Conservation (phyloP, 1,284 basidiomycete species). For the Papiliotrema fonsecae region DNA sequence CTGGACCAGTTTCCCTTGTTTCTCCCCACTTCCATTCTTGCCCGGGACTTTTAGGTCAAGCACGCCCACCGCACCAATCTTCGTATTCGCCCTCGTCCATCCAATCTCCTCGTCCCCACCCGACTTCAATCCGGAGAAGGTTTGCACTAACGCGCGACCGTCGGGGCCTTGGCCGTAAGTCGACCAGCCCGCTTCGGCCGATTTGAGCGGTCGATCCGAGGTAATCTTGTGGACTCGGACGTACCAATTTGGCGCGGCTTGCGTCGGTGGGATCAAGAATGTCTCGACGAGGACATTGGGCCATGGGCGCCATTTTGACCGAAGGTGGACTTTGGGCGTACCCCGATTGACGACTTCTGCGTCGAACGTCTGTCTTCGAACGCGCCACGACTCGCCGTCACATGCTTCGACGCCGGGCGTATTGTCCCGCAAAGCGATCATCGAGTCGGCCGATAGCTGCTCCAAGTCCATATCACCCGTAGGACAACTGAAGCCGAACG, state of each 20-base stretch:
- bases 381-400: constrained; percentile 64
- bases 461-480: constrained; percentile 64
- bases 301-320: constrained; percentile 70
- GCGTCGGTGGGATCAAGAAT: constrained; percentile 63
- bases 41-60: constrained; percentile 53
- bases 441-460: constrained; percentile 64
- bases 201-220: constrained; percentile 53
- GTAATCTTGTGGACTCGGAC: constrained; percentile 62
- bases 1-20: constrained; percentile 55
- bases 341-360: constrained; percentile 56
- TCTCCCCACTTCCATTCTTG: constrained; percentile 4
- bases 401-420: constrained; percentile 46
- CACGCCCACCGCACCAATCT: constrained; percentile 61
- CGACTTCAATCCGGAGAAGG: constrained; percentile 38
- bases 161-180: constrained; percentile 64
- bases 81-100: constrained; percentile 56
- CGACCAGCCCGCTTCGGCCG: constrained; percentile 67
- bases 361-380: constrained; percentile 59
- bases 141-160: constrained; percentile 55
- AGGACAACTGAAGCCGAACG: constrained; percentile 70
- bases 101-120: constrained; percentile 35
- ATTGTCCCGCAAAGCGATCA: constrained; percentile 61
- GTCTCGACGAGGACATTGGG: constrained; percentile 67
- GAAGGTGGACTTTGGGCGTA: constrained; percentile 53
- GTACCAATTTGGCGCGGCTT: constrained; percentile 61